Base-by-base conservation (phyloP, 2,329 filamentous ascomycete species). In the Camptophora hylomeconis region DNA sequence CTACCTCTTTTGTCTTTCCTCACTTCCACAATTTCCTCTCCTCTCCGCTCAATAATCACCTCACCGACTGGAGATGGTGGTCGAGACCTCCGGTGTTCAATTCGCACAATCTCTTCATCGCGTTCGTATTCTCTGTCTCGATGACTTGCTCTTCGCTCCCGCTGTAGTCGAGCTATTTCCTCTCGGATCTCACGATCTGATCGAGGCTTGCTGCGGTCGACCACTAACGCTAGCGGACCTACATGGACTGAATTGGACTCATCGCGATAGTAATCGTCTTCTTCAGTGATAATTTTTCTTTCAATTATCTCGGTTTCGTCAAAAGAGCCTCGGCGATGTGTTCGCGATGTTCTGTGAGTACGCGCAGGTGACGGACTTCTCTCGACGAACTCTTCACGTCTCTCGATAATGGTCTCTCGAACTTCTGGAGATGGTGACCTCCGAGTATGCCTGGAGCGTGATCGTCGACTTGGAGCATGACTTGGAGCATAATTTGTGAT, bases 1-100 rank as follows among this genome's bases (percentile, higher is more conserved):
- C 77, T 89, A 92, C 86, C 84, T 84, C 81, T 89, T 66, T 78
- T 78, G 61, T 94, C 83, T 65, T 80, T 83, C 60, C 83, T 80
- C 46, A 93, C 73, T 37, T 64, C 57, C 4, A 60, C 46, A 5
- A 75, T 56, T 35, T 73, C 69, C 28, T 65, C 57, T 20, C 55
- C 53, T 44, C 60, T 40, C 20, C 45, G 38, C 22, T 51, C 50
- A 35, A 56, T 49, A 11, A 53, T 45, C 24, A 53, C 47, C 15
- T 51, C 47, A 11, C 41, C 37, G 5, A 29, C 31, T 17, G 41
- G 41, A 12, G 38, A 38, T 17, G 41, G 40, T 10, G 35, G 48
- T 7, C 48, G 47, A 11, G 38, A 30, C 14, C 37, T 31, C 20
- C 41, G n/a, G n/a, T n/a, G n/a, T n/a, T n/a, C 40, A 17, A 42